A percentile compares a stretch with the other conserved stretches of the same genome.
Conservation (phyloP, 2,329 filamentous ascomycete genomes). For the Ascochyta lentis region DNA sequence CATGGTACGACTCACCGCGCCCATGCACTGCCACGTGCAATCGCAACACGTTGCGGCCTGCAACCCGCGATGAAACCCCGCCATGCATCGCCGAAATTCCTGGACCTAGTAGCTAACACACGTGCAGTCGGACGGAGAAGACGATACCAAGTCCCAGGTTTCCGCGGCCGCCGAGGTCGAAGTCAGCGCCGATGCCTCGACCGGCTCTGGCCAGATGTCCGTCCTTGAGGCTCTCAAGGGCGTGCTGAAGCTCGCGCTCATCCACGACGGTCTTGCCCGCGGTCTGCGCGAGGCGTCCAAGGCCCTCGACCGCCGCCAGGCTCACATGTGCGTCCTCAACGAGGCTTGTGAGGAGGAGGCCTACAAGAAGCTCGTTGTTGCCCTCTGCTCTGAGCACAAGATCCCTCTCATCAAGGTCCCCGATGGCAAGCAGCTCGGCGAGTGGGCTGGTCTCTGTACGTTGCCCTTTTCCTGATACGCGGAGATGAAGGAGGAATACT, state of each 20-base stretch:
- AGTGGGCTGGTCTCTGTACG: conserved; percentile 99
- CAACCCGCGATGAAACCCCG: conserved; percentile 5
- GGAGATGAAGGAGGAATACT: not conserved
- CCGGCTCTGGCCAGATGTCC: conserved; percentile 88
- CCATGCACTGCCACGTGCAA: conserved; percentile 3
- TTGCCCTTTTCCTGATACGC: conserved; percentile 41
- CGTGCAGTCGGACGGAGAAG: conserved; percentile 98
- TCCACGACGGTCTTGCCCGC: conserved; percentile 99
- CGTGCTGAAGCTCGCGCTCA: conserved; percentile 96
- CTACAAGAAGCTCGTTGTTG: conserved; percentile 99
- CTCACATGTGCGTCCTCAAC: conserved; percentile 99
- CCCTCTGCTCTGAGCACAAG: conserved; percentile 99
- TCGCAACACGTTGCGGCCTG: not conserved
- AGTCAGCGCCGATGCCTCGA: conserved; percentile 86
- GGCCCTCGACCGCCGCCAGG: conserved; percentile 97
- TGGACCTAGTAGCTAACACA: conserved; percentile 25
- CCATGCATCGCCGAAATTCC: conserved; percentile 8
- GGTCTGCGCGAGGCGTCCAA: conserved; percentile 98
- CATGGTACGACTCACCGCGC: conserved; percentile 46
- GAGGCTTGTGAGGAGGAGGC: conserved; percentile 99
- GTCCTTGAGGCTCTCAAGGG: conserved; percentile 99
- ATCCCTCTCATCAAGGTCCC: conserved; percentile 99
- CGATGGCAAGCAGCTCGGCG: conserved; percentile 99
- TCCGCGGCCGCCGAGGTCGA: conserved; percentile 89
- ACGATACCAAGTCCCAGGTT: conserved; percentile 87